Evolutionary conservation across 1,284 basidiomycete genomes (phyloP), one percentile per base, ranked within the genome.

Genomic region (Marasmius oreades): DNA sequence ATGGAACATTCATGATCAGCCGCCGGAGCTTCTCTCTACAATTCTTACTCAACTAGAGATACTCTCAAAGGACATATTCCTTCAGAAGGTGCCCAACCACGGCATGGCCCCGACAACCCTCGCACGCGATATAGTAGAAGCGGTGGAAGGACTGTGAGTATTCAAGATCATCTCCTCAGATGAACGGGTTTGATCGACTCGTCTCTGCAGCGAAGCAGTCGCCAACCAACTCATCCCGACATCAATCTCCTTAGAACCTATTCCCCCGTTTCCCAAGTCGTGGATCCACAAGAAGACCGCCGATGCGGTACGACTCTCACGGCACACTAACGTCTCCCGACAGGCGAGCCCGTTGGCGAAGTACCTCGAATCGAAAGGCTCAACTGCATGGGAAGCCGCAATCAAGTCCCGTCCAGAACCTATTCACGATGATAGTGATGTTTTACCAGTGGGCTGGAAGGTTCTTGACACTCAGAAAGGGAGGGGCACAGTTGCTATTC

Each of bases 321-420:
- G 47, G n/a, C 24, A 31, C 26, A 33, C 26, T 8, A n/a, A 50
- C 14, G 31, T 33, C 14, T 5, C 47, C 16, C 24, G 47, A n/a
- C 47, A 50, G 12, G 16, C 39, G n/a, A 50, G 47, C 28, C 47
- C 47, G 12, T 18, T 50, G n/a, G 47, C 47, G 90, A 69, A 76
- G 55, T 83, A 87, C 62, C 65, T 87, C 39, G 74, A 81, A 8
- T 81, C 85, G 0, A 88, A 86, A 67, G 87, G 86, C 1, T 86
- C 85, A 3, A 79, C 80, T 16, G 81, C 86, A 28, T 91, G 89
- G 89, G 86, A 90, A 64, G 74, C 75, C 11, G 78, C 84, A 12
- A 72, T 90, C 1, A 88, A 83, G 67, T 73, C 79, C 2, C 73
- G 71, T 46, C 76, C 77, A 36, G 80, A 80, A 18, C 59, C 73